Percentiles rank a stretch among this genome's conserved stretches.
Evolutionary conservation across 495 filamentous ascomycete species (phyloP).

Genomic region (Penicillium malachiteum): DNA sequence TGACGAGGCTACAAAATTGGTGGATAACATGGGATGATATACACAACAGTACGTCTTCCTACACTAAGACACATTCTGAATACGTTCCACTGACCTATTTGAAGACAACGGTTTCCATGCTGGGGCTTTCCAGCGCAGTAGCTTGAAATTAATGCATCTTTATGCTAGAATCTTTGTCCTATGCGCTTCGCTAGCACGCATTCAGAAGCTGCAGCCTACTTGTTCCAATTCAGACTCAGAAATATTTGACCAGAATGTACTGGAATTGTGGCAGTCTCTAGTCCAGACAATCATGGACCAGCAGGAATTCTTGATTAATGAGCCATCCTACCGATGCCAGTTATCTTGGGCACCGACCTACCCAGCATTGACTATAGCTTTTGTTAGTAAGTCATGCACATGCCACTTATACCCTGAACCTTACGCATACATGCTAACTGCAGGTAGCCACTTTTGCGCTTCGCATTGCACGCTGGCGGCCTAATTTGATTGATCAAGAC

Average conservation of each 20-base stretch:
- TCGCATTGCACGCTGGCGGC: constrained; percentile 42
- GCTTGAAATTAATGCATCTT: constrained; percentile 39
- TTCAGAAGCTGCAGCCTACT: constrained; percentile 38
- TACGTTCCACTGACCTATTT: not conserved
- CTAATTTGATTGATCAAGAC: constrained; percentile 36
- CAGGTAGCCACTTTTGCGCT: constrained; percentile 40
- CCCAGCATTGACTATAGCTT: constrained; percentile 41
- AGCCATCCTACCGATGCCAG: constrained; percentile 40
- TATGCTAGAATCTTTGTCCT: constrained; percentile 42
- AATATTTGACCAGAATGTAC: constrained; percentile 25
- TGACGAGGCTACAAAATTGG: constrained; percentile 39
- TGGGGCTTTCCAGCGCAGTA: constrained; percentile 42
- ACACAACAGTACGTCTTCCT: constrained; percentile 34
- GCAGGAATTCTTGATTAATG: constrained; percentile 35
- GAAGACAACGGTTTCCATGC: constrained; percentile 15
- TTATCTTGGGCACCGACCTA: constrained; percentile 43
- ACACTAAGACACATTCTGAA: not conserved
- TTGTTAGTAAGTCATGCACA: constrained; percentile 38
- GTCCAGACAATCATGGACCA: constrained; percentile 41
- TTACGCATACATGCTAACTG: constrained; percentile 3
- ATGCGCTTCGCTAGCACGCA: constrained; percentile 38
- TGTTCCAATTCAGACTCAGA: constrained; percentile 24
- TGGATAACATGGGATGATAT: constrained; percentile 46
- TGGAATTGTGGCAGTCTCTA: constrained; percentile 39
- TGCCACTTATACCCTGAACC: not conserved